Evolutionary conservation across 192 early-diverging fungal species (phyloP), one percentile per base, ranked within the genome.

Genomic region (Coemansia sp.): DNA sequence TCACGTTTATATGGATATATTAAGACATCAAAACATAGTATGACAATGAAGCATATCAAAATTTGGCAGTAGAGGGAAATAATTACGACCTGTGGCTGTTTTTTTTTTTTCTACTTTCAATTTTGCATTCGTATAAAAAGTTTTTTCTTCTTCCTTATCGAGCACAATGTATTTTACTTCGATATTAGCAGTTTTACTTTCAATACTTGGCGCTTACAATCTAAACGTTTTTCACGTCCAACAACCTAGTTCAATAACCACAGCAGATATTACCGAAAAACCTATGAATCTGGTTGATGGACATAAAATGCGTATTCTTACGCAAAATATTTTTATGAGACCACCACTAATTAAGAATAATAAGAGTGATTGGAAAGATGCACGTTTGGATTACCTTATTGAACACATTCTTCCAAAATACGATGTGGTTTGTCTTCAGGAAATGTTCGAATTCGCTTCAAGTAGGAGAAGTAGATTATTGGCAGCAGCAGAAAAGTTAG

Each of bases 401-500:
- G 76, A 86, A 27, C 66, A 84, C 57, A 72, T 91, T 22, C 76
- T 93, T 33, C 85, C 82, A n/a, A 64, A 86, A n/a, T 91, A 89
- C 75, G 90, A 94, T 72, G 76, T 95, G 19, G 85, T 95, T 25
- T 84, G 86, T 50, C 78, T 95, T 63, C 92, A 95, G 68, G 93
- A 95, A 66, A 86, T 90, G 64, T 95, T 90, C 82, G 87, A 89
- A 27, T 95, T 87, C 72, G 91, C 85, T 6, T 78, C 72, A 6
- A 84, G 84, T 20, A 64, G 82, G 7, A 84, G 93, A 6, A 83
- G 84, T 52, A 67, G 81, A 29, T 64, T 95, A 32, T 70, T 93
- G 27, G 70, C 63, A 19, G 80, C 77, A 42, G 93, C 91, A 5
- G 74, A 86, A 56, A 74, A 87, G 63, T 57, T 80, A 3, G 92